Conservation (phyloP, 2,329 filamentous ascomycete species). For the Xylaria sp. region DNA sequence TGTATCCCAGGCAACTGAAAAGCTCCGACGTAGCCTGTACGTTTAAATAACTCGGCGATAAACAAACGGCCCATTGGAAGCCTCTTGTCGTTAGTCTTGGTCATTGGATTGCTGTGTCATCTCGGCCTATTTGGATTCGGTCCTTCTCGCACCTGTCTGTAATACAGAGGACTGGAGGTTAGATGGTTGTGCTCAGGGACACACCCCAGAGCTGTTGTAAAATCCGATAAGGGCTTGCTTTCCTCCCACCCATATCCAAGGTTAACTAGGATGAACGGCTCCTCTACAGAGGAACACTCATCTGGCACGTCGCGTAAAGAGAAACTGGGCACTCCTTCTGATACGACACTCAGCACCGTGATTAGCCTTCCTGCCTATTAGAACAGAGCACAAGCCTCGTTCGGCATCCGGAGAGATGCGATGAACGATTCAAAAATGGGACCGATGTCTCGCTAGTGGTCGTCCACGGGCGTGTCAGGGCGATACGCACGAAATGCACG, state of each 20-base stretch:
- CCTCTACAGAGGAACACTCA: not conserved
- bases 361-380: not conserved
- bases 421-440: too few species aligned
- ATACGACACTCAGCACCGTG: not conserved
- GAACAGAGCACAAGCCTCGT: not conserved
- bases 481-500: slow-evolving; percentile 7
- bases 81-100: not conserved
- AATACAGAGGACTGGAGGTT: not conserved
- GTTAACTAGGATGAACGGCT: not conserved
- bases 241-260: not conserved
- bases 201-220: not conserved
- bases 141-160: slow-evolving; percentile 8
- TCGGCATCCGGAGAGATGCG: not conserved
- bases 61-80: slow-evolving; percentile 26
- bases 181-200: not conserved
- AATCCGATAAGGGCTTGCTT: not conserved
- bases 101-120: not conserved
- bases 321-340: not conserved
- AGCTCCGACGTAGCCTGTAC: not conserved
- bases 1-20: not conserved
- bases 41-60: not conserved
- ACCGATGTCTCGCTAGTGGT: not conserved
- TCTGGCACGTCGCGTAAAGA: not conserved
- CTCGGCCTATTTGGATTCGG: slow-evolving; percentile 22
- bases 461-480: not conserved